Percentiles rank a stretch among this genome's conserved stretches.
Conservation (phyloP, 768 basidiomycete species). For the Mycena maculata region DNA sequence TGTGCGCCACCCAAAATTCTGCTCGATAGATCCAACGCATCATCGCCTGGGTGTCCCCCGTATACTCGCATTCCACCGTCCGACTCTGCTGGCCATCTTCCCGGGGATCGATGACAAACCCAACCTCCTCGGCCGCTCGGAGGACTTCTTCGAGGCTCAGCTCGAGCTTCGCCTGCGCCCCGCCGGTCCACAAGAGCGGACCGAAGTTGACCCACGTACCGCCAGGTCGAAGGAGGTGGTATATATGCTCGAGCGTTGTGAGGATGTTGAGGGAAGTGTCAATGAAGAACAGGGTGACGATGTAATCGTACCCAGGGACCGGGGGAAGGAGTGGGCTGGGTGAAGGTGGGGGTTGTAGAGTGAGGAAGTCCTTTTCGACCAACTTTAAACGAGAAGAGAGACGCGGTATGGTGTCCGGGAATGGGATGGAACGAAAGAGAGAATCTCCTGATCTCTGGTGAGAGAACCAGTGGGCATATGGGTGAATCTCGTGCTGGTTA, state of each 20-base stretch:
- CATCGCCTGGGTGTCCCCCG: constrained; percentile 70
- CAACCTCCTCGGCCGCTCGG: constrained; percentile 60
- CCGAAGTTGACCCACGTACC: constrained; percentile 81
- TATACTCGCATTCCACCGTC: constrained; percentile 75
- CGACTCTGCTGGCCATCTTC: constrained; percentile 44
- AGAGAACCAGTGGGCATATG: constrained; percentile 77
- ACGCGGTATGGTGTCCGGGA: constrained; percentile 73
- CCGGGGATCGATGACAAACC: constrained; percentile 57
- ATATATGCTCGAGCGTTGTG: constrained; percentile 67
- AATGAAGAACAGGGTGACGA: constrained; percentile 76
- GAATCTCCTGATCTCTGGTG: constrained; percentile 65
- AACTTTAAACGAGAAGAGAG: constrained; percentile 57
- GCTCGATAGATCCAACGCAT: constrained; percentile 77
- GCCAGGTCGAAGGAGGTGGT: constrained; percentile 65
- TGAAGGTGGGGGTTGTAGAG: constrained; percentile 41
- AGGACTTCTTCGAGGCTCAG: constrained; percentile 75
- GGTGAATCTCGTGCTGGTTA: constrained; percentile 65
- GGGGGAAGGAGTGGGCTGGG: constrained; percentile 7
- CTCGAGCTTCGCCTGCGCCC: constrained; percentile 65
- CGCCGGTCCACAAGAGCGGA: constrained; percentile 72
- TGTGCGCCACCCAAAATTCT: constrained; percentile 74
- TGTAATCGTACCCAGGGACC: constrained; percentile 61
- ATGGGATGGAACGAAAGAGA: constrained; percentile 63
- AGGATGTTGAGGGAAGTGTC: constrained; percentile 69
- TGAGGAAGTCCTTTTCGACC: constrained; percentile 69